Percentiles rank a stretch among this genome's conserved stretches.
Evolutionary conservation across 805 yeast species (phyloP).

Genomic region (Metschnikowia noctiluminum): DNA sequence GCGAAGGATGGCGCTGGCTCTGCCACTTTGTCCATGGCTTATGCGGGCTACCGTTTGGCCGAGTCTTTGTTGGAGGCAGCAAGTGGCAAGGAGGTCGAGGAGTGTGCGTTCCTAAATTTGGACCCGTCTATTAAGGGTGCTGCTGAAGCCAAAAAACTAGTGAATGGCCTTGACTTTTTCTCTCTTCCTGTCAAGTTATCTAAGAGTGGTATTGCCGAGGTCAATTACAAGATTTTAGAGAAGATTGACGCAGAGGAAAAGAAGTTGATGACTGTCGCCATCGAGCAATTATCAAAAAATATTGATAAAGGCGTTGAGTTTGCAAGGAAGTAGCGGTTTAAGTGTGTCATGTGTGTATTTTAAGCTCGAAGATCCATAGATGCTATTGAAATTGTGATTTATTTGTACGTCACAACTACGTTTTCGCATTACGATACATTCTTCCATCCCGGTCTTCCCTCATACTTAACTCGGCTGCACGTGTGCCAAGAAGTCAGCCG

Average conservation of each 20-base stretch:
- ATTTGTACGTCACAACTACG: no score
- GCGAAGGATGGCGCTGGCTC: conserved; percentile 95
- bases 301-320: conserved; percentile 58
- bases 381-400: no score
- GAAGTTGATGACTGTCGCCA: conserved; percentile 51
- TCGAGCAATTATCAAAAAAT: conserved; percentile 51
- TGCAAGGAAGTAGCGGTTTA: no score
- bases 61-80: conserved; percentile 43
- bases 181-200: conserved; percentile 62
- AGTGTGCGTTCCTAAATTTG: conserved; percentile 51
- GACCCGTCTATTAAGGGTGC: conserved; percentile 51
- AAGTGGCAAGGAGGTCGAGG: conserved; percentile 29
- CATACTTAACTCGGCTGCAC: no score
- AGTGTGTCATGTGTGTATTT: no score
- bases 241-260: conserved; percentile 50
- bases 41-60: conserved; percentile 83
- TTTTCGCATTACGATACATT: no score
- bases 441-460: no score
- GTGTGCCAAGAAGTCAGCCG: no score
- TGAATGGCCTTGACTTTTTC: conserved; percentile 46
- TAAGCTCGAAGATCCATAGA: no score
- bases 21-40: conserved; percentile 95
- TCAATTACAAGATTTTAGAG: conserved; percentile 52
- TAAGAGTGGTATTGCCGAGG: conserved; percentile 51
- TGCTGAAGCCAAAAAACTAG: conserved; percentile 45